A percentile compares a stretch with the other conserved stretches of the same genome.
These are phyloP conservation scores for Boletus patriciae DNA, from an alignment of 768 basidiomycete genomes.

Conservation along the genomic window DNA sequence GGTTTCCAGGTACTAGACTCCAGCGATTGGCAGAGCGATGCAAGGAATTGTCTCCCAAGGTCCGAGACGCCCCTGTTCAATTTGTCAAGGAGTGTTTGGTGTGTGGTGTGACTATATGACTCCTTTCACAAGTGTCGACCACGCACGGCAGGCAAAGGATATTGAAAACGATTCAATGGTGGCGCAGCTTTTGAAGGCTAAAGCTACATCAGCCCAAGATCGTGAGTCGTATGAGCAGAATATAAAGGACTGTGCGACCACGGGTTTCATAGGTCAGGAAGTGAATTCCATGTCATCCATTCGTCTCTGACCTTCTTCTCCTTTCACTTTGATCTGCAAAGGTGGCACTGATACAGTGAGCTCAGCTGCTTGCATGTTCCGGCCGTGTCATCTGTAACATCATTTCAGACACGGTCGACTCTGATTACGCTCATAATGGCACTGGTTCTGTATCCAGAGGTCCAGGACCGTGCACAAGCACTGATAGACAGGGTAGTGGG, in stretches of 20 bases:
- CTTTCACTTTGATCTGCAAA: not conserved
- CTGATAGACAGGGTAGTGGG: conserved; percentile 20
- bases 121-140: not conserved
- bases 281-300: not conserved
- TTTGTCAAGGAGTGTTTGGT: conserved; percentile 26
- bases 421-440: conserved; percentile 20
- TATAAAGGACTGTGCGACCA: conserved; percentile 18
- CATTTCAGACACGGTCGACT: conserved; percentile 14
- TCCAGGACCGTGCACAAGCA: conserved; percentile 22
- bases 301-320: not conserved
- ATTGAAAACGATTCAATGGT: conserved; percentile 25
- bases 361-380: not conserved
- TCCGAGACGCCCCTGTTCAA: conserved; percentile 22
- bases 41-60: conserved; percentile 8
- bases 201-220: not conserved
- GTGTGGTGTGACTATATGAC: not conserved
- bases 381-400: not conserved
- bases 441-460: conserved; percentile 24
- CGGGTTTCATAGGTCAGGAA: conserved; percentile 24
- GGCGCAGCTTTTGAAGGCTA: conserved; percentile 15
- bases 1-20: conserved; percentile 17
- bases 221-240: conserved; percentile 15
- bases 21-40: conserved; percentile 9
- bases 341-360: conserved; percentile 20
- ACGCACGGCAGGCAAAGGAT: conserved; percentile 16